These are phyloP conservation scores for Morella rubra DNA, from an alignment of 306 rosid genomes.

Conservation along the genomic window DNA sequence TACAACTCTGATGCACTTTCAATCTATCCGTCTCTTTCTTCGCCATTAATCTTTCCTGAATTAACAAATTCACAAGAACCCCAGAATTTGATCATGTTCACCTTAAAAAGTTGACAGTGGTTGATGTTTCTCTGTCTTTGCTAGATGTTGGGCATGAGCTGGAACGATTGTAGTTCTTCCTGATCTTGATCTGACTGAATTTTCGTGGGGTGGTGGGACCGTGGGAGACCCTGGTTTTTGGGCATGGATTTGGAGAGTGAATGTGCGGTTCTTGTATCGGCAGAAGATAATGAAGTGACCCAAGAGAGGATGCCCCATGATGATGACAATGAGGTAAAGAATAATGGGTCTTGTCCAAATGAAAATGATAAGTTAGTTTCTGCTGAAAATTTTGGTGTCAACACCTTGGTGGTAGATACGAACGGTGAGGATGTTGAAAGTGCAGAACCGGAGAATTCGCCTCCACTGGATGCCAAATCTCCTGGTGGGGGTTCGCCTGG, in stretches of 20 bases:
- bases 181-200: constrained; percentile 30
- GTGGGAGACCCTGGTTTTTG: constrained; percentile 19
- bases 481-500: constrained; percentile 31
- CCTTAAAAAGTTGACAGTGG: background rate
- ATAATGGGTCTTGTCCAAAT: constrained; percentile 37
- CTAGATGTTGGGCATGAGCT: constrained; percentile 33
- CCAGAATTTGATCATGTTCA: constrained; percentile 28
- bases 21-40: background rate
- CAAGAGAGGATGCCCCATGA: constrained; percentile 26
- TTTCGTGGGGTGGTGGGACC: constrained; percentile 18
- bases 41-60: background rate
- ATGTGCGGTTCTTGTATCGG: constrained; percentile 39
- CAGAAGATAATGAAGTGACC: constrained; percentile 57
- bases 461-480: constrained; percentile 23
- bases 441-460: constrained; percentile 31
- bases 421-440: constrained; percentile 27
- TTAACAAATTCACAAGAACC: constrained; percentile 15
- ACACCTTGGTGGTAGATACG: constrained; percentile 18
- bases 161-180: constrained; percentile 29
- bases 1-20: background rate
- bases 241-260: constrained; percentile 76
- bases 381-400: constrained; percentile 34
- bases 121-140: constrained; percentile 30
- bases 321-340: constrained; percentile 38
- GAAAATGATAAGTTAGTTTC: constrained; percentile 34